Conservation (phyloP, 768 basidiomycete species). For the Leccinum boreale region DNA sequence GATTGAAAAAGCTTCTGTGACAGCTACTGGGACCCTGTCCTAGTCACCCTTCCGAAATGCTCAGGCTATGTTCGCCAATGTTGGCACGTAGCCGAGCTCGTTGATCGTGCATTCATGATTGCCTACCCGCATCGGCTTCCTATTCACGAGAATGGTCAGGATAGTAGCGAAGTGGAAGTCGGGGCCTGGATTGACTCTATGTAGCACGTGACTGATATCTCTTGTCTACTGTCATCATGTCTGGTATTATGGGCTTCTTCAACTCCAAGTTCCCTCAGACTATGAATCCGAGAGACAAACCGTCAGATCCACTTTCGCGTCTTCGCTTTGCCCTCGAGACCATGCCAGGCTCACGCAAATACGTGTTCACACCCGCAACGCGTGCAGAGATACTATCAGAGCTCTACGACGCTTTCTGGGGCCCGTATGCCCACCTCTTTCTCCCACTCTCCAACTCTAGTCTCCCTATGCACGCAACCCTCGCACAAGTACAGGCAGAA, state of each 20-base stretch:
- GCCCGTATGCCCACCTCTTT: constrained; percentile 68
- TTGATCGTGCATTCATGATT: too few species aligned
- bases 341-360: constrained; percentile 77
- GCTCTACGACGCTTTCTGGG: constrained; percentile 82
- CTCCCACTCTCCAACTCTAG: constrained; percentile 61
- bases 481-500: constrained; percentile 68
- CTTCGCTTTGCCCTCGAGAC: constrained; percentile 76
- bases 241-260: constrained; percentile 43
- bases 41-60: too few species aligned
- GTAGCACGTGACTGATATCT: not conserved
- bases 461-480: constrained; percentile 57
- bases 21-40: too few species aligned
- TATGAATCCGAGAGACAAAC: constrained; percentile 54
- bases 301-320: constrained; percentile 63
- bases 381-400: constrained; percentile 80
- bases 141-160: too few species aligned
- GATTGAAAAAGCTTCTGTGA: too few species aligned
- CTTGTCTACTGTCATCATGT: constrained; percentile 27
- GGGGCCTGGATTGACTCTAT: too few species aligned
- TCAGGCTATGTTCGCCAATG: too few species aligned
- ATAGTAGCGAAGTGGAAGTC: too few species aligned
- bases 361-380: constrained; percentile 67
- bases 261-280: constrained; percentile 49
- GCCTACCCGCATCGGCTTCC: too few species aligned
- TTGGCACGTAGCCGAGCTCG: too few species aligned